Evolutionary conservation across 1,284 basidiomycete genomes (phyloP).

Genomic region (Boletellus dicymbophilus): DNA sequence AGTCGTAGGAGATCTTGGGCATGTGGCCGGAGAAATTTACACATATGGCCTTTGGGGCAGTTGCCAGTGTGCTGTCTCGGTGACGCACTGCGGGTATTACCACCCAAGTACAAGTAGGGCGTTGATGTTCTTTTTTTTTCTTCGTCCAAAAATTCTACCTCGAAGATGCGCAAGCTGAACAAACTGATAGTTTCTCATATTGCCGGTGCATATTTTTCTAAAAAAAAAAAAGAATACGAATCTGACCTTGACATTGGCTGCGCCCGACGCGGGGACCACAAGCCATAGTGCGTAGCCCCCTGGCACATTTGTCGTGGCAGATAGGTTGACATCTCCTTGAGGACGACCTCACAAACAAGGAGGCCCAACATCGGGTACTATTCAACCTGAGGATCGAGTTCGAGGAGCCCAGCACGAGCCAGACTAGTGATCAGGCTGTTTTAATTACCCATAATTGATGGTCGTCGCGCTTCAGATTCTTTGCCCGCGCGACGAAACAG

Average conservation of each 20-base stretch:
- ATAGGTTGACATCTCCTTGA: constrained; percentile 44
- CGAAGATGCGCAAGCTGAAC: too few relatives aligned
- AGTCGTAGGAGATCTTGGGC: constrained; percentile 48
- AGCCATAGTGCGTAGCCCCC: constrained; percentile 47
- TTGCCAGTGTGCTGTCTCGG: constrained; percentile 64
- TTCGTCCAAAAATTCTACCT: too few relatives aligned
- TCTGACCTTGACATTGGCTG: too few relatives aligned
- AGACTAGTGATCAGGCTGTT: too few relatives aligned
- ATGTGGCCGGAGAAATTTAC: constrained; percentile 42
- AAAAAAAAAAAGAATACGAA: too few relatives aligned
- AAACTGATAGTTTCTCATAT: too few relatives aligned
- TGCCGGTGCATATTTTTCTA: too few relatives aligned
- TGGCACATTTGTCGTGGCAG: constrained; percentile 46
- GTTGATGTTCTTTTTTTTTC: too few relatives aligned
- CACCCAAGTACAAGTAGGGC: too few relatives aligned
- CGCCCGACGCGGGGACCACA: constrained; percentile 50
- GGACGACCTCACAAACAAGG: constrained; percentile 37
- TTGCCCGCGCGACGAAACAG: constrained; percentile 68
- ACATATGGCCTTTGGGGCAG: constrained; percentile 50
- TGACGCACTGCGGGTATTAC: too few relatives aligned
- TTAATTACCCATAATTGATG: too few relatives aligned
- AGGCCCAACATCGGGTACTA: constrained; percentile 32
- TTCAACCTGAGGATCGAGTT: constrained; percentile 45
- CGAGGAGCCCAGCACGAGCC: constrained; percentile 26
- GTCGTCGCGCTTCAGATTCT: constrained; percentile 62